Conservation (phyloP, 2,329 filamentous ascomycete genomes). For the Stenocarpella maydis region DNA sequence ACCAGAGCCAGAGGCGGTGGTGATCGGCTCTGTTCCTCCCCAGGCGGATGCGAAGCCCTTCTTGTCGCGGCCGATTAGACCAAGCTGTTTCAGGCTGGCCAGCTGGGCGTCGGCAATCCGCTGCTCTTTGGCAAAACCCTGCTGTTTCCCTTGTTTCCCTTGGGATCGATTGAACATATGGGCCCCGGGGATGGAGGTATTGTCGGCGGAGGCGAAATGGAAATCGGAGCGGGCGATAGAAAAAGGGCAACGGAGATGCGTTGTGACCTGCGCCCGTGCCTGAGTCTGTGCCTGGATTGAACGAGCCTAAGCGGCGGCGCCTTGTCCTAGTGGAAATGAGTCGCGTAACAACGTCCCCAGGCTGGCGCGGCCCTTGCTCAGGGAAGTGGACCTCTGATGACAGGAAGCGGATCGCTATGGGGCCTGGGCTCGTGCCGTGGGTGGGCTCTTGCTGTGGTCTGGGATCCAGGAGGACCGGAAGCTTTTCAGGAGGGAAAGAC, state of each 20-base stretch:
- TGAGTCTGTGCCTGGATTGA: constrained; percentile 25
- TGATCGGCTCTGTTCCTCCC: constrained; percentile 38
- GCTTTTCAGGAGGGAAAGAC: constrained; percentile 29
- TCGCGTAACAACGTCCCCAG: constrained; percentile 32
- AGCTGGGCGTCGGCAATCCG: constrained; percentile 47
- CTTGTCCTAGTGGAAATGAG: constrained; percentile 34
- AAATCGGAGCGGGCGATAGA: constrained; percentile 33
- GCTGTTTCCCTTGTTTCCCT: constrained; percentile 47
- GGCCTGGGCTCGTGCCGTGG: constrained; percentile 29
- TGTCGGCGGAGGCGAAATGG: constrained; percentile 30
- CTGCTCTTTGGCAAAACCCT: constrained; percentile 50
- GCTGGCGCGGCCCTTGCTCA: constrained; percentile 31
- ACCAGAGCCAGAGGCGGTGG: constrained; percentile 26
- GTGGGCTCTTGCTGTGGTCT: constrained; percentile 18
- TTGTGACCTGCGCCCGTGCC: constrained; percentile 21
- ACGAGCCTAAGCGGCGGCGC: constrained; percentile 27
- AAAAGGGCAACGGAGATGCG: constrained; percentile 31
- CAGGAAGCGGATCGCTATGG: constrained; percentile 31
- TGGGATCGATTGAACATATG: constrained; percentile 58
- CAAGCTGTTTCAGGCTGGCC: constrained; percentile 49
- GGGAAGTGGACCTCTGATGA: constrained; percentile 32
- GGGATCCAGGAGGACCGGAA: constrained; percentile 30
- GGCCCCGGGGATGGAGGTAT: constrained; percentile 35
- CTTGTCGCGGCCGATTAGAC: constrained; percentile 43
- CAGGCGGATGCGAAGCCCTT: constrained; percentile 40